A percentile compares a stretch with the other conserved stretches of the same genome.
phyloP scores from a whole-genome alignment of 495 filamentous ascomycete genomes.

The Penicillium soppii region DNA sequence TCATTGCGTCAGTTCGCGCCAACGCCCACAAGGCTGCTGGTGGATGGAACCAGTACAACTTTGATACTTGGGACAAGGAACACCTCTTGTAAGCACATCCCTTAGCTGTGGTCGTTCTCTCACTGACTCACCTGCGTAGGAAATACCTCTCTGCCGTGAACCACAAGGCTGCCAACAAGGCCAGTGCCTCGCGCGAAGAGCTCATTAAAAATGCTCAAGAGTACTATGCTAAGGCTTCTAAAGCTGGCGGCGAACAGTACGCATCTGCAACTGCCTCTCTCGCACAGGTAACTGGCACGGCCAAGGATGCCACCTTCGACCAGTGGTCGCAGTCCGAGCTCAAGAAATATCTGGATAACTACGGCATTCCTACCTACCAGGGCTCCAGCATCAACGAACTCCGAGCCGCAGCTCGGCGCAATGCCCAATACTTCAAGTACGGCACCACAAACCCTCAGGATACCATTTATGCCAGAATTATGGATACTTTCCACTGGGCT shows the following conservation, averaged over 20 bases:
- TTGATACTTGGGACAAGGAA: constrained; percentile 78
- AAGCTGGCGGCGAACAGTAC: constrained; percentile 63
- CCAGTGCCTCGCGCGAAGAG: constrained; percentile 68
- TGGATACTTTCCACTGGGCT: constrained; percentile 60
- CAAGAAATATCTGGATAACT: constrained; percentile 78
- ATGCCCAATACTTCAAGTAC: constrained; percentile 75
- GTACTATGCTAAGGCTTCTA: constrained; percentile 68
- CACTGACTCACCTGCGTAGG: constrained; percentile 38
- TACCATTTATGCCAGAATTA: constrained; percentile 64
- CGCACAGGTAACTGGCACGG: constrained; percentile 62
- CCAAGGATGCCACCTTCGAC: constrained; percentile 71
- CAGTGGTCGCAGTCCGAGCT: constrained; percentile 81
- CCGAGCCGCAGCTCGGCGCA: constrained; percentile 65
- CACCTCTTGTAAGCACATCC: constrained; percentile 60
- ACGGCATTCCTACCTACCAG: constrained; percentile 72
- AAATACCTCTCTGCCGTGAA: constrained; percentile 69
- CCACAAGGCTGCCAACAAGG: constrained; percentile 63
- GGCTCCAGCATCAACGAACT: constrained; percentile 65
- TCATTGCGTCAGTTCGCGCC: constrained; percentile 70
- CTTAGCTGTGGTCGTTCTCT: neutral
- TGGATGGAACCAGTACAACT: constrained; percentile 77
- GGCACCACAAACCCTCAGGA: constrained; percentile 65
- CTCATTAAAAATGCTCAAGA: constrained; percentile 69
- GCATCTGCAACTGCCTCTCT: constrained; percentile 76
- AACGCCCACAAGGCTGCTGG: constrained; percentile 70